Evolutionary conservation across 2,329 filamentous ascomycete genomes (phyloP).

Genomic region (Colletotrichum limetticola): DNA sequence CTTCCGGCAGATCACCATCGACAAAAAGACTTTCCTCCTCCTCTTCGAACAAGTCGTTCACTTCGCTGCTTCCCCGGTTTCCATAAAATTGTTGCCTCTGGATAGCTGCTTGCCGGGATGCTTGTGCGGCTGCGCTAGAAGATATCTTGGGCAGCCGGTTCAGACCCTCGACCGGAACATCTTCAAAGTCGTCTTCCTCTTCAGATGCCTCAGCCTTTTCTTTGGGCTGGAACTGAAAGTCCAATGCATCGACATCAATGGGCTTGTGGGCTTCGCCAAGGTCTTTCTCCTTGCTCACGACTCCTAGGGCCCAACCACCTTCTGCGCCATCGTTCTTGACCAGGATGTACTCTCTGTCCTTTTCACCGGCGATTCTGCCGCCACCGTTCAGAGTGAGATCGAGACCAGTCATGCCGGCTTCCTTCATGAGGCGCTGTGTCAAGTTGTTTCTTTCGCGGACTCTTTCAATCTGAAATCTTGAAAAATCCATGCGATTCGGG

Average conservation of each 20-base stretch:
- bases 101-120: conserved; percentile 7
- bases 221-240: conserved; percentile 66
- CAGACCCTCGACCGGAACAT: conserved; percentile 89
- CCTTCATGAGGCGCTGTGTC: conserved; percentile 92
- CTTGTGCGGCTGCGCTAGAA: conserved; percentile 12
- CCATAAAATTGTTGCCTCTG: conserved; percentile 11
- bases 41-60: conserved; percentile 43
- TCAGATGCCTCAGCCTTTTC: conserved; percentile 68
- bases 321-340: conserved; percentile 96
- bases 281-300: conserved; percentile 87
- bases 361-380: conserved; percentile 82
- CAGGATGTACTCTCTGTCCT: conserved; percentile 91
- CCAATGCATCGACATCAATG: conserved; percentile 85
- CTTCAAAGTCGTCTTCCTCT: conserved; percentile 83
- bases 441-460: conserved; percentile 93
- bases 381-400: conserved; percentile 73
- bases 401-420: conserved; percentile 87
- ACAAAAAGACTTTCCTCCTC: conserved; percentile 70
- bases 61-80: conserved; percentile 17
- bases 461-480: conserved; percentile 93
- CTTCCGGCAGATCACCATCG: conserved; percentile 41
- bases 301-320: conserved; percentile 94
- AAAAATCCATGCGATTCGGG: conserved; percentile 96
- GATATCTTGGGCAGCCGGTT: conserved; percentile 79
- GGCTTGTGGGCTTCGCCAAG: conserved; percentile 85